Evolutionary conservation across 495 filamentous ascomycete species (phyloP).

Genomic region (Trichoderma parareesei): DNA sequence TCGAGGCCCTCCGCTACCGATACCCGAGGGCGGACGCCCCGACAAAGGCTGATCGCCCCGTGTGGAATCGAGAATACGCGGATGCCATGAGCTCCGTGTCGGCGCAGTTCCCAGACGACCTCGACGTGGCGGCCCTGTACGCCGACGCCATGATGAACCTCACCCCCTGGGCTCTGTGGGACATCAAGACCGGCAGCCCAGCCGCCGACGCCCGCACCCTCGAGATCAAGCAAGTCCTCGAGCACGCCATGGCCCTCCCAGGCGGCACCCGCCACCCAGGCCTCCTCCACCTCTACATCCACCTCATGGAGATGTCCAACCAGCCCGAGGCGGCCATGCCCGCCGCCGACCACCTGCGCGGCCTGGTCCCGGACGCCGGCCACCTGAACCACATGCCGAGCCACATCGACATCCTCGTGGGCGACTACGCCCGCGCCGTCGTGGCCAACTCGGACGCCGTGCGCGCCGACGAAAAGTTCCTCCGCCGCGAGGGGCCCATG

Average conservation of each 20-base stretch:
- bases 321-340: constrained; percentile 50
- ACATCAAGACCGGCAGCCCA: constrained; percentile 49
- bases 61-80: constrained; percentile 51
- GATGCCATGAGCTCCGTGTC: constrained; percentile 54
- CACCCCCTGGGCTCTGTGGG: constrained; percentile 61
- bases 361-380: constrained; percentile 56
- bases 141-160: constrained; percentile 63
- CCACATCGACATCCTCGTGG: constrained; percentile 59
- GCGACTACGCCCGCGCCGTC: constrained; percentile 56
- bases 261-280: constrained; percentile 48
- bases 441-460: constrained; percentile 57
- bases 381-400: constrained; percentile 69
- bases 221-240: constrained; percentile 48
- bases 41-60: constrained; percentile 31
- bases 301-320: constrained; percentile 65
- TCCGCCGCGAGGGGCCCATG: constrained; percentile 38
- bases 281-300: constrained; percentile 61
- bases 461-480: constrained; percentile 51
- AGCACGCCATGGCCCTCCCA: constrained; percentile 38
- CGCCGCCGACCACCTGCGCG: constrained; percentile 50
- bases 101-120: constrained; percentile 41
- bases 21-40: constrained; percentile 39
- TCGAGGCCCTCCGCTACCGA: constrained; percentile 47
- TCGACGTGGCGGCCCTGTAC: constrained; percentile 54
- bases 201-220: constrained; percentile 44